Conservation (phyloP, 2,329 filamentous ascomycete genomes). For the Colletotrichum cuscutae region DNA sequence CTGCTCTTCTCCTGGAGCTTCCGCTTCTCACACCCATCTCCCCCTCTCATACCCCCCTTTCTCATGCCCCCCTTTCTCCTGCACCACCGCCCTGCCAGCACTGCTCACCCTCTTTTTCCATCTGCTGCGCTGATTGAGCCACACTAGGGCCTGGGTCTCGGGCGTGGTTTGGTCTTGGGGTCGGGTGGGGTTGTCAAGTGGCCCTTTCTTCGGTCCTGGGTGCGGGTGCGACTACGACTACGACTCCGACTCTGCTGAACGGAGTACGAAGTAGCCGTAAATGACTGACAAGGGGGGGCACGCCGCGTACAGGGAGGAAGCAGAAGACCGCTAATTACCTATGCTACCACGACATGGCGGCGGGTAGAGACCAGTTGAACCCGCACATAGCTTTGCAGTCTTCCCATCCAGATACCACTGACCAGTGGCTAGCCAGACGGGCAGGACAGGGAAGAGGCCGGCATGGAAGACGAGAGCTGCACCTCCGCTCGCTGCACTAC, state of each 20-base stretch:
- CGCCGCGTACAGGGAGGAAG: not conserved
- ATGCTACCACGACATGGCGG: not conserved
- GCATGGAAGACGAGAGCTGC: not conserved
- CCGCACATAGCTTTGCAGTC: not conserved
- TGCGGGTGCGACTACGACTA: not conserved
- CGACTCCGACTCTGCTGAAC: not conserved
- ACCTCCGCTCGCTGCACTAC: not conserved
- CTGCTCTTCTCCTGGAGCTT: not conserved
- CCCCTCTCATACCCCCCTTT: not conserved
- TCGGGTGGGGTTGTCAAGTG: not conserved
- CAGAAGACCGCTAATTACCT: not conserved
- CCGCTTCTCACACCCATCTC: not conserved
- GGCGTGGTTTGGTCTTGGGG: not conserved
- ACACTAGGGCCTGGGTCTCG: not conserved
- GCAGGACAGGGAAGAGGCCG: not conserved
- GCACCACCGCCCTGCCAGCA: conserved; percentile 15
- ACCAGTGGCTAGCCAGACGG: no score
- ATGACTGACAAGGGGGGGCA: no score
- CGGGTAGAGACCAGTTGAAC: no score
- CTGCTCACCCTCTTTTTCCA: conserved; percentile 17
- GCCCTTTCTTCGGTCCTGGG: not conserved
- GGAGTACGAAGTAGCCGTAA: not conserved
- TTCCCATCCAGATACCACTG: no score
- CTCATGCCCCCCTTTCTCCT: not conserved
- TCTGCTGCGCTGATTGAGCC: conserved; percentile 18